Evolutionary conservation across 768 basidiomycete species (phyloP).

Genomic region (Megacollybia marginata): DNA sequence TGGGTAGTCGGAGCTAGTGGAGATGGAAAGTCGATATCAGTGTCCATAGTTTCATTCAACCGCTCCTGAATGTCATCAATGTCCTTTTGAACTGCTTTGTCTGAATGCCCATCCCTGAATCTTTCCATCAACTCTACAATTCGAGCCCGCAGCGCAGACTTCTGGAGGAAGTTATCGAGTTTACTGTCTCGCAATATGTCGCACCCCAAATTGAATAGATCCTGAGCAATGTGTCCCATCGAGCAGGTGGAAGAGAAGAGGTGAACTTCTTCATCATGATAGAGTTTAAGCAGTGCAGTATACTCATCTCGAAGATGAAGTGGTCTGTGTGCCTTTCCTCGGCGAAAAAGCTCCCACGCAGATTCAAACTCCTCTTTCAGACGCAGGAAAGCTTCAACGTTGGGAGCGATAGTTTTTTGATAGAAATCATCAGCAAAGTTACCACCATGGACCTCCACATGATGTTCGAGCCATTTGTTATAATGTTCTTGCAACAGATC

Average conservation of each 20-base stretch:
- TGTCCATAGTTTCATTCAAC: background rate
- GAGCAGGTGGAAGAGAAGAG: slow-evolving; percentile 8
- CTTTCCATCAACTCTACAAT: background rate
- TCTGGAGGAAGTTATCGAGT: too few relatives aligned
- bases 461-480: slow-evolving; percentile 14
- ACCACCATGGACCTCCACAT: slow-evolving; percentile 10
- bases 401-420: slow-evolving; percentile 16
- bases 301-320: slow-evolving; percentile 10
- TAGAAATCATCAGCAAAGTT: slow-evolving; percentile 15
- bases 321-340: slow-evolving; percentile 10
- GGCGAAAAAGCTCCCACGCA: slow-evolving; percentile 10
- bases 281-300: slow-evolving; percentile 11
- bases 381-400: slow-evolving; percentile 14
- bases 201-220: slow-evolving; percentile 9
- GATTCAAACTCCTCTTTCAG: too few relatives aligned
- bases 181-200: too few relatives aligned
- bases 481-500: slow-evolving; percentile 18
- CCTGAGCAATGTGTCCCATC: slow-evolving; percentile 9
- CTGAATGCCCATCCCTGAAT: background rate
- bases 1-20: background rate
- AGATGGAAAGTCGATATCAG: background rate
- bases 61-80: background rate
- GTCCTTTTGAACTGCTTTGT: background rate
- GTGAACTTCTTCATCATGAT: slow-evolving; percentile 13
- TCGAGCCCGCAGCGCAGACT: slow-evolving; percentile 8